Base-by-base conservation (phyloP, 768 basidiomycete species). In the Kockovaella imperatae region DNA sequence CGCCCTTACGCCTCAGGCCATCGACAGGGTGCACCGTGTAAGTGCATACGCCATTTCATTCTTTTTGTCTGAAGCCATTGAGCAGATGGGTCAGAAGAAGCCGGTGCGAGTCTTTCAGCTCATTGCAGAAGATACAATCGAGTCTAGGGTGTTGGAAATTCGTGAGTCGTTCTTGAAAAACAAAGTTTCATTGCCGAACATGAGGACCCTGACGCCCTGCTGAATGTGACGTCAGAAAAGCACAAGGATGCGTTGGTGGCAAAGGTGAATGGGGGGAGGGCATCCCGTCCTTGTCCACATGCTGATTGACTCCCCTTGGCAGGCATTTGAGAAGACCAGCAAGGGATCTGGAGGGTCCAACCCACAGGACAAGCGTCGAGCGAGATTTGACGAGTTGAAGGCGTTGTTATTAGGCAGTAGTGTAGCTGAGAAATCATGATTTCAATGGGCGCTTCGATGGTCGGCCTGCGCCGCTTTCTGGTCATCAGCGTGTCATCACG, bases 101-200 rank as follows among this genome's bases (percentile, higher is more conserved):
- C 74, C 78, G 1, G 87, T 91, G 26, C 82, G 84, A 54, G 87
- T 90, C 17, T 90, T 88, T 62, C 88, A 90, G 59, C 73, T 91
- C 40, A 87, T 91, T 46, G 86, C 88, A 0, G 87, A 89, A 58
- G 77, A 88, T 58, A 91, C 88, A 0, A 82, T 90, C 1, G 88
- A 91, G 69, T 78, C 84, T 11, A 88, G 86, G 70, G 87, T 84
- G 35, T 75, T 91, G 35, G 86, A 86, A 21, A 91, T 90, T 51
- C 88, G 64, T 67, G 41, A 55, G 64, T 58, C 4, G 11, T 20
- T 17, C 28, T 21, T 21, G 11, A 31, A 5, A 5, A 8, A 14
- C 36, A n/a, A n/a, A n/a, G n/a, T n/a, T n/a, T n/a, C 35, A 24
- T 30, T 39, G 6, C 11, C 17, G 17, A n/a, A n/a, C n/a, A 24